phyloP scores from a whole-genome alignment of 306 rosid species.

The Phaseolus lunatus region DNA sequence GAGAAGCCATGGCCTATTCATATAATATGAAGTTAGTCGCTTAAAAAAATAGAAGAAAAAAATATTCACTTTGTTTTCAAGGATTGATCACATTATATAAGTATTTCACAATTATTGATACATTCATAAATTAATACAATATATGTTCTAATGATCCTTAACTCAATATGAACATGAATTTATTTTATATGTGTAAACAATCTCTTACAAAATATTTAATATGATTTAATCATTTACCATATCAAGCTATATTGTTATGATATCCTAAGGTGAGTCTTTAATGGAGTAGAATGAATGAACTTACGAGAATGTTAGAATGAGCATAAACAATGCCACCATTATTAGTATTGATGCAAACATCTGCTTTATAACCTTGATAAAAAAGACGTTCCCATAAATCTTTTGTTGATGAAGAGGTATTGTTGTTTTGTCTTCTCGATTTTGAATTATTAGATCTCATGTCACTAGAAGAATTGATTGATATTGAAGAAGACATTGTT shows the following conservation, averaged over 20 bases:
- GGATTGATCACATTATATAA: neutral
- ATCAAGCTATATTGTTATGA: neutral
- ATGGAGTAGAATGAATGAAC: slow-evolving; percentile 46
- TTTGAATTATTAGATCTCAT: slow-evolving; percentile 37
- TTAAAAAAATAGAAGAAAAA: slow-evolving; percentile 9
- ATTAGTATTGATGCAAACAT: slow-evolving; percentile 71
- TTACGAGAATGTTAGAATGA: slow-evolving; percentile 83
- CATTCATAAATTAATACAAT: neutral
- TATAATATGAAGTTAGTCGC: slow-evolving; percentile 35
- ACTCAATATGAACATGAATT: neutral
- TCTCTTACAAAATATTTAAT: neutral
- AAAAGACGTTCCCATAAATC: slow-evolving; percentile 80
- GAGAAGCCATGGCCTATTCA: slow-evolving; percentile 77
- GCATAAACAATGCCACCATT: slow-evolving; percentile 73
- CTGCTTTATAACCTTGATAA: slow-evolving; percentile 76
- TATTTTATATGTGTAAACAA: neutral
- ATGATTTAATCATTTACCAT: neutral
- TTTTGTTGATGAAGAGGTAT: slow-evolving; percentile 55
- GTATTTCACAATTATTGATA: neutral
- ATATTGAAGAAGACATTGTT: slow-evolving; percentile 55
- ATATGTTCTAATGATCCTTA: neutral
- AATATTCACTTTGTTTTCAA: neutral
- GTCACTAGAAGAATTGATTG: slow-evolving; percentile 34
- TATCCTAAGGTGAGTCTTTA: neutral
- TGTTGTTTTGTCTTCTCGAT: slow-evolving; percentile 50